Evolutionary conservation across 2,329 filamentous ascomycete species (phyloP).

Genomic region (Claviceps arundinis): DNA sequence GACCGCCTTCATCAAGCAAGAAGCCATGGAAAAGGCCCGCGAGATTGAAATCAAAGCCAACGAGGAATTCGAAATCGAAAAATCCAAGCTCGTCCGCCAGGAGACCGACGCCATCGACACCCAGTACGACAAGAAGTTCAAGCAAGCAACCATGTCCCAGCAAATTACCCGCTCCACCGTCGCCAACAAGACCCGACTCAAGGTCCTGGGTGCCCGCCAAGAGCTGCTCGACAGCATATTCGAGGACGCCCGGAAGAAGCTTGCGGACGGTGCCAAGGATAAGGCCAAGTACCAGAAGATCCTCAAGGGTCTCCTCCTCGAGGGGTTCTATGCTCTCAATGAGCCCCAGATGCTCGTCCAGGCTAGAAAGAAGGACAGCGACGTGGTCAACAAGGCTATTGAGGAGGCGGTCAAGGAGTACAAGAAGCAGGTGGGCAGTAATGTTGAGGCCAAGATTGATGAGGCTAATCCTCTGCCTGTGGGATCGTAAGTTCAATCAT

Average conservation of each 20-base stretch:
- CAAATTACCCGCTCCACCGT: conserved; percentile 96
- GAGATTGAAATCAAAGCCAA: conserved; percentile 98
- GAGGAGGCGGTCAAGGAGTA: conserved; percentile 69
- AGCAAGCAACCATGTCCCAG: conserved; percentile 95
- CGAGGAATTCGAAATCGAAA: conserved; percentile 98
- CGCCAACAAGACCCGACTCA: conserved; percentile 88
- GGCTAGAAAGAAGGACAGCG: conserved; percentile 68
- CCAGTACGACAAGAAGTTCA: conserved; percentile 97
- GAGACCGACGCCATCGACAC: conserved; percentile 88
- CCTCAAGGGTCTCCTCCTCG: conserved; percentile 70
- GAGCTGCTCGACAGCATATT: conserved; percentile 86
- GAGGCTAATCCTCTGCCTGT: conserved; percentile 69
- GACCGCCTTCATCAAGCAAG: conserved; percentile 99
- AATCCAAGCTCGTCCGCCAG: conserved; percentile 93
- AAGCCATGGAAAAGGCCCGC: conserved; percentile 90
- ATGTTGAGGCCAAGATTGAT: conserved; percentile 58
- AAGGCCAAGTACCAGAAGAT: conserved; percentile 61
- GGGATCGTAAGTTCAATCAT: conserved; percentile 53
- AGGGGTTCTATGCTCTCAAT: conserved; percentile 78
- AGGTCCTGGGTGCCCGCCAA: conserved; percentile 76
- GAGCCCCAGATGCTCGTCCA: conserved; percentile 66
- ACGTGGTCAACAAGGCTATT: conserved; percentile 63
- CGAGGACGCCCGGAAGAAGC: conserved; percentile 60
- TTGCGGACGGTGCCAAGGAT: conserved; percentile 52
- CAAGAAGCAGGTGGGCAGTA: conserved; percentile 61